Conservation (phyloP, 2,329 filamentous ascomycete species). For the Microsporum audouinii region DNA sequence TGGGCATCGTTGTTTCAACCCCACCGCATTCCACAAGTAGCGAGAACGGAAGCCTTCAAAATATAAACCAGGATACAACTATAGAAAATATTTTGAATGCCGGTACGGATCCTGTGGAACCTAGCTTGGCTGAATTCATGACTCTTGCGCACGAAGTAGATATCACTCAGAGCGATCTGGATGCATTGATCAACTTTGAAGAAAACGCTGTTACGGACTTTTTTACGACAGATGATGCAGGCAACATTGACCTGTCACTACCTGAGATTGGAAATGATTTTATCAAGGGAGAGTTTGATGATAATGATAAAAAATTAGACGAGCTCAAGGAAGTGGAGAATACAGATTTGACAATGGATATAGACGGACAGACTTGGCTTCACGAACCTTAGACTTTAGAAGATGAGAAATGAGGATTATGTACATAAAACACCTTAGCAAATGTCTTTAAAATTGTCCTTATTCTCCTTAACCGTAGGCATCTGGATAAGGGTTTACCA, state of each 20-base stretch:
- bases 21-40: constrained; percentile 34
- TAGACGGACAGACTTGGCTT: background rate
- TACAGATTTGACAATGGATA: background rate
- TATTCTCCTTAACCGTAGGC: background rate
- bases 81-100: background rate
- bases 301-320: constrained; percentile 15
- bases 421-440: background rate
- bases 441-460: background rate
- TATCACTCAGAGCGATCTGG: constrained; percentile 36
- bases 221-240: constrained; percentile 19
- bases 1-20: constrained; percentile 27
- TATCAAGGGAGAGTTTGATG: constrained; percentile 11
- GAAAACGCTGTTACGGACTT: constrained; percentile 30
- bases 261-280: constrained; percentile 1
- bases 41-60: constrained; percentile 27
- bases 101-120: constrained; percentile 16
- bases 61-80: constrained; percentile 7
- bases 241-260: constrained; percentile 11
- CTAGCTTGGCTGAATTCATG: constrained; percentile 33
- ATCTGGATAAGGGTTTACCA: no score
- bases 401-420: background rate
- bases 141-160: constrained; percentile 35
- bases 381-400: background rate
- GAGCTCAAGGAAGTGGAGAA: constrained; percentile 11
- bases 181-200: constrained; percentile 38